Evolutionary conservation across 2,329 filamentous ascomycete species (phyloP).

Genomic region (Exophiala viscosa): DNA sequence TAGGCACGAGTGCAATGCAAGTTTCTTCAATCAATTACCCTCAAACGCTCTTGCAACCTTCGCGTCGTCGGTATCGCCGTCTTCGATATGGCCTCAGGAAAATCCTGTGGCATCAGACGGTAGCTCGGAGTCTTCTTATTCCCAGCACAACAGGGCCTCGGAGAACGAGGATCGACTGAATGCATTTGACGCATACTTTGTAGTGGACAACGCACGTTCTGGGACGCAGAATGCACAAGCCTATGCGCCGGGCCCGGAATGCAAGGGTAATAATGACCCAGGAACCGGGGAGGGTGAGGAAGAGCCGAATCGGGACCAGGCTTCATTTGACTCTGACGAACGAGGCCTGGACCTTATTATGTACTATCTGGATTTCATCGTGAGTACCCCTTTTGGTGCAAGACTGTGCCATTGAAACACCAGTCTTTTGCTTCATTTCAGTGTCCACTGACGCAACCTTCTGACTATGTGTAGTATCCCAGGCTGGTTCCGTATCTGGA

Average conservation of each 20-base stretch:
- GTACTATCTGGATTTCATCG: conserved; percentile 6
- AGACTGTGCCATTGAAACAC: too few species aligned
- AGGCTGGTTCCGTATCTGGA: neutral
- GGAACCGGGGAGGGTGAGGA: neutral
- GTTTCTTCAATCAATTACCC: neutral
- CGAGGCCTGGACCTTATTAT: neutral
- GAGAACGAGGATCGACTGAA: neutral
- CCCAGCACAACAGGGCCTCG: neutral
- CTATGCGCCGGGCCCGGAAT: neutral
- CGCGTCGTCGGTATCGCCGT: neutral
- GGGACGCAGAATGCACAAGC: neutral
- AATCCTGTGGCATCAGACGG: neutral
- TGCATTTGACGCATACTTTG: neutral
- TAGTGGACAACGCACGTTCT: neutral
- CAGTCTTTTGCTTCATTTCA: too few species aligned
- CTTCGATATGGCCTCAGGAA: neutral
- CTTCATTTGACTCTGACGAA: neutral
- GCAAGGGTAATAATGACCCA: neutral
- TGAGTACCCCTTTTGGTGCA: too few species aligned
- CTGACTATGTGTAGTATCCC: too few species aligned
- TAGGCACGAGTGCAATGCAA: neutral
- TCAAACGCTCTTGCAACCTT: neutral
- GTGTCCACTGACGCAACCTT: too few species aligned
- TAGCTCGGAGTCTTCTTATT: neutral
- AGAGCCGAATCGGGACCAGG: neutral